These are phyloP conservation scores for Naegleria lovaniensis DNA, from an alignment of 208 protist genomes.

Conservation along the genomic window DNA sequence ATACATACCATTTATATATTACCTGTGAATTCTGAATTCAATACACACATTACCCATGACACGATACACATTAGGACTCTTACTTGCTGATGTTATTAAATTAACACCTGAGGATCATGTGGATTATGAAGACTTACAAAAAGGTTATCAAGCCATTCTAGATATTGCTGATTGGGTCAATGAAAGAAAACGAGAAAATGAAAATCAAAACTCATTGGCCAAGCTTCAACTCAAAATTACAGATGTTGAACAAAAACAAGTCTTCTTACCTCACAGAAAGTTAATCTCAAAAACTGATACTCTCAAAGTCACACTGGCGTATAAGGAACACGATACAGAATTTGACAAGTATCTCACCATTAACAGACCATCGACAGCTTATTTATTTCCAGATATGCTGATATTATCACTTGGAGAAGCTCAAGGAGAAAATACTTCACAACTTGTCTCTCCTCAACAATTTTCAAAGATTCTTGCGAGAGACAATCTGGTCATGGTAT, in stretches of 20 bases:
- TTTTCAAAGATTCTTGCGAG: background rate
- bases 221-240: background rate
- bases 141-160: background rate
- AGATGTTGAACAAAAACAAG: background rate
- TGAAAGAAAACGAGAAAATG: slow-evolving; percentile 25
- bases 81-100: background rate
- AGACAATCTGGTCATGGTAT: background rate
- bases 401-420: background rate
- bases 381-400: background rate
- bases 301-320: background rate
- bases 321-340: background rate
- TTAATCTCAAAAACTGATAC: background rate
- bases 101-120: background rate
- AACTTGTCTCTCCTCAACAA: background rate
- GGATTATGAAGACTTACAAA: background rate
- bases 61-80: background rate
- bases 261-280: background rate
- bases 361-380: background rate
- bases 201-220: background rate
- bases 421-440: background rate
- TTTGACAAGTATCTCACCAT: background rate
- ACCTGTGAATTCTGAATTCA: no score
- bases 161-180: background rate
- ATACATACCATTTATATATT: no score
- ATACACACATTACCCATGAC: background rate